Base-by-base conservation (phyloP, 2,329 filamentous ascomycete genomes). In the Paraphoma chrysanthemicola region DNA sequence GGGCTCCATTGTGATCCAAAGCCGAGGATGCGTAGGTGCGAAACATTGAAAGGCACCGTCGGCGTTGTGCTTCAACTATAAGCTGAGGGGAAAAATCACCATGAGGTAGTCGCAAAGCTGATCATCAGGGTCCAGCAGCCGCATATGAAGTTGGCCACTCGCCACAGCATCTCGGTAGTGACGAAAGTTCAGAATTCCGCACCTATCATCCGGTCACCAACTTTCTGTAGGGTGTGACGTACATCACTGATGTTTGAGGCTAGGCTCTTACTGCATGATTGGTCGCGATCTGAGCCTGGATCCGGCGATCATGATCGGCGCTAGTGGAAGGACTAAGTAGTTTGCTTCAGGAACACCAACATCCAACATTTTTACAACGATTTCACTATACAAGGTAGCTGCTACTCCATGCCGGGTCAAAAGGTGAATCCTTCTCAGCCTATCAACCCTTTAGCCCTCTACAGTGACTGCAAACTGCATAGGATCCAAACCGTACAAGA, bases 401-500 rank as follows among this genome's bases (percentile, higher is more conserved):
- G 23, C 23, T 36, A 36, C 39, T 42, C 39, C 14, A 42, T 14
- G 10, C 3, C 33, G 33, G 33, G 3, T 23, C 23, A 23, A 44
- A 44, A 18, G n/a, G 12, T 28, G 16, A 6, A 44, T 12, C 42
- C 12, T 18, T 3, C 33, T 23, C 5, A 44, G 42, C 18, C 3
- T 5, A 44, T 14, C 42, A 23, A 44, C 16, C 18, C 1, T 23
- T 17, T 5, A 5, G n/a, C 11, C 48, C 12, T 57, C 41, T 14
- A 48, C 31, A 5, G 48, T 56, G 17, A 62, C 44, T 30, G 41
- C 38, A 44, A 63, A 57, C 17, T 54, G 6, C 3, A 33, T 30
- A n/a, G 50, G 49, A n/a, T 64, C 60, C 29, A 71, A 51, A 2
- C 77, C 76, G 57, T 81, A 80, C 39, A 82, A 54, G 6, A 73